phyloP scores from a whole-genome alignment of 2,329 filamentous ascomycete species.

The Diaporthe batatas region DNA sequence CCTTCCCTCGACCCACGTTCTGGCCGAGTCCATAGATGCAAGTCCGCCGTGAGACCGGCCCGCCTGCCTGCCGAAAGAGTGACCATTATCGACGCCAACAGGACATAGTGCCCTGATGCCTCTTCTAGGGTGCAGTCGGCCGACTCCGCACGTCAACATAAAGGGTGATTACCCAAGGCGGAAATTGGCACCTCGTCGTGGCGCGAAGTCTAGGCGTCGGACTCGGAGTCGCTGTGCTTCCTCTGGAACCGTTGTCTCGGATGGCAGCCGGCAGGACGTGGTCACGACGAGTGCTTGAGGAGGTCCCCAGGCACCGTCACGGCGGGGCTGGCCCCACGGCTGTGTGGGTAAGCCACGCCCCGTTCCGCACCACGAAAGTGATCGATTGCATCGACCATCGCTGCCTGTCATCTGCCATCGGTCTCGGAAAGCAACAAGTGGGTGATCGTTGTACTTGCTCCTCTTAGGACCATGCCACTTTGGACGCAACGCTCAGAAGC shows the following conservation, averaged over 20 bases:
- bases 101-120: neutral
- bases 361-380: constrained; percentile 23
- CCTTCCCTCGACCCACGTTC: constrained; percentile 17
- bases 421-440: neutral
- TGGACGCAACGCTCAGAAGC: constrained; percentile 74
- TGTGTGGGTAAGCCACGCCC: constrained; percentile 25
- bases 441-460: constrained; percentile 2
- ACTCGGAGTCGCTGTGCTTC: neutral
- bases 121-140: neutral
- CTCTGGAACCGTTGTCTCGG: constrained; percentile 5
- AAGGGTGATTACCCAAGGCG: neutral
- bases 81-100: constrained; percentile 1
- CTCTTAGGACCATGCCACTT: constrained; percentile 54
- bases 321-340: constrained; percentile 26
- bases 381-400: constrained; percentile 10
- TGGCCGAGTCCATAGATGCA: constrained; percentile 32
- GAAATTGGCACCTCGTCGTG: neutral
- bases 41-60: constrained; percentile 11
- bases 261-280: constrained; percentile 5
- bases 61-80: constrained; percentile 4
- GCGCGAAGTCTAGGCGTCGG: neutral
- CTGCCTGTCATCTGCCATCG: neutral
- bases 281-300: neutral
- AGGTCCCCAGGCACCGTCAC: constrained; percentile 23
- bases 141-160: neutral